phyloP scores from a whole-genome alignment of 2,329 filamentous ascomycete genomes.

The Pseudogymnoascus sp. region DNA sequence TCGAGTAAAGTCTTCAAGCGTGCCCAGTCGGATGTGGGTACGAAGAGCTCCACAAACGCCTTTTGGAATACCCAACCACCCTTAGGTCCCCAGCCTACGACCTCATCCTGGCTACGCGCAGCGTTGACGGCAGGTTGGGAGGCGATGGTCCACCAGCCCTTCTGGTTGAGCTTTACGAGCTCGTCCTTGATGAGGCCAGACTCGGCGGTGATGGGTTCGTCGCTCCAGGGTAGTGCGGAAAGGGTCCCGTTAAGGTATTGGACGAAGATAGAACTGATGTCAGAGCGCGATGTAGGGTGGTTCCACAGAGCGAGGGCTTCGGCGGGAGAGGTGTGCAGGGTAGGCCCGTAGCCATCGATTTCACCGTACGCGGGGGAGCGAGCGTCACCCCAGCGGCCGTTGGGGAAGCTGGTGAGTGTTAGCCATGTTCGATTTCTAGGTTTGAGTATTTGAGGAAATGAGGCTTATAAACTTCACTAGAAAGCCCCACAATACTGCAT shows the following conservation, averaged over 20 bases:
- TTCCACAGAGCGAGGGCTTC: constrained; percentile 84
- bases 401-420: constrained; percentile 56
- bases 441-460: neutral
- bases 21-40: constrained; percentile 66
- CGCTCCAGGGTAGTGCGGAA: constrained; percentile 83
- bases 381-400: constrained; percentile 90
- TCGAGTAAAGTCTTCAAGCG: constrained; percentile 59
- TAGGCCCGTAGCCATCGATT: constrained; percentile 98
- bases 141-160: constrained; percentile 93
- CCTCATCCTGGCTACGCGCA: constrained; percentile 62
- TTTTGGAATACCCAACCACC: constrained; percentile 98
- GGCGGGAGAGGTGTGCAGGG: constrained; percentile 78
- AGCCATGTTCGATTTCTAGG: neutral
- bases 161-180: constrained; percentile 66
- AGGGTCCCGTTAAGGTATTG: constrained; percentile 74
- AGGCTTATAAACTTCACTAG: neutral
- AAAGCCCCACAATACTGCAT: neutral
- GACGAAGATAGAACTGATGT: constrained; percentile 76
- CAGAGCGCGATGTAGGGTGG: constrained; percentile 57
- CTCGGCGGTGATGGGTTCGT: constrained; percentile 78
- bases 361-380: constrained; percentile 90
- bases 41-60: constrained; percentile 94
- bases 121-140: constrained; percentile 93
- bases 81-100: constrained; percentile 89
- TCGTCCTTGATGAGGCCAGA: constrained; percentile 72